Evolutionary conservation across 345 rosid species (phyloP).

Genomic region (Euphorbia pulcherrima): DNA sequence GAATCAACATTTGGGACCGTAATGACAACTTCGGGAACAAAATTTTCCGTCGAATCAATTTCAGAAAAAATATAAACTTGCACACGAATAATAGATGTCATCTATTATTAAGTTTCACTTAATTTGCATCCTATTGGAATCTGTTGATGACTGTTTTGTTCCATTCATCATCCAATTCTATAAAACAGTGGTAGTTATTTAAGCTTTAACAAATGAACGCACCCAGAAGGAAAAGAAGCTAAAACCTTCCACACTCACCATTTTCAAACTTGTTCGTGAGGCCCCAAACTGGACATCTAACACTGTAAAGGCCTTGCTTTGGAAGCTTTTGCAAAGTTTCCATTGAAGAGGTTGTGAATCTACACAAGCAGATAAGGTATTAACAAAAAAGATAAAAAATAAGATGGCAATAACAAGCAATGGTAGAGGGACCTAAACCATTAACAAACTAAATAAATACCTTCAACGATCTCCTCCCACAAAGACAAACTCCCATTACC

Average conservation of each 20-base stretch:
- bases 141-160: neutral
- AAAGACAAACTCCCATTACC: constrained; percentile 59
- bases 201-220: neutral
- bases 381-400: neutral
- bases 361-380: neutral
- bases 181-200: neutral
- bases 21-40: too few species aligned
- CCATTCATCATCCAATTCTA: neutral
- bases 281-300: too few species aligned
- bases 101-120: neutral
- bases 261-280: too few species aligned
- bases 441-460: constrained; percentile 25
- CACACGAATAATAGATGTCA: neutral
- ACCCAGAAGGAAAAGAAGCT: neutral
- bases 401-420: neutral
- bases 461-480: constrained; percentile 73
- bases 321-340: too few species aligned
- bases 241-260: constrained; percentile 2
- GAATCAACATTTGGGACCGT: too few species aligned
- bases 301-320: too few species aligned
- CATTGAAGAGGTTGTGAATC: too few species aligned
- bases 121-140: neutral
- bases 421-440: neutral
- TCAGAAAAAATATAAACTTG: too few species aligned
- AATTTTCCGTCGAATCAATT: too few species aligned